Base-by-base conservation (phyloP, 2,329 filamentous ascomycete species). In the Trichoderma endophyticum region DNA sequence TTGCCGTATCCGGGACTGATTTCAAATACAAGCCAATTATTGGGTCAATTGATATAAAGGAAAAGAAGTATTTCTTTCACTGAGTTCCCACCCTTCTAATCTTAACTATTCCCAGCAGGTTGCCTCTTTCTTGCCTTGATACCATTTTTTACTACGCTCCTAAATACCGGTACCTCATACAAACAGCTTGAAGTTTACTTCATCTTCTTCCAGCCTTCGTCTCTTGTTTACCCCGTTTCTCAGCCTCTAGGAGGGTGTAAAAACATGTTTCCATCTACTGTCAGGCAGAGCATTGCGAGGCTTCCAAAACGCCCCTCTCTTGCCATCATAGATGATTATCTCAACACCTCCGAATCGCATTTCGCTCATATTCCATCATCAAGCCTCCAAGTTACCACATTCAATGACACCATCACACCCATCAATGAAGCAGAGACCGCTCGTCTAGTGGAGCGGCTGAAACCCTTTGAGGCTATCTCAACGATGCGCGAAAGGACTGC, bases 401-500 rank as follows among this genome's bases (percentile, higher is more conserved):
- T 59, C 6, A 68, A 43, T 7, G 65, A 68, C 2, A 68, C 54
- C 24, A 68, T 68, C 9, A 68, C n/a, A 15, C 24, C 56, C 1
- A 34, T 48, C 8, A 60, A 61, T 14, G 56, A 51, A 14, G 26
- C 26, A 34, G 66, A 61, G 9, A 34, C 66, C 5, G n/a, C 56
- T 51, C 36, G 56, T n/a, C 12, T 68, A 11, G n/a, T 69, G 8
- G 36, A 69, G 26, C 28, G 56, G 2, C 11, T 69, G n/a, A 51
- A 34, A 14, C 36, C 56, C 24, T 51, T 61, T 21, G 56, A 61
- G 2, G 66, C 56, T 24, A 69, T 69, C 6, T 61, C 56, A 5
- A n/a, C 65, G 26, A 14, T 69, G n/a, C 66, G 56, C 7, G 56
- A 73, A 63, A 30, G 71, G 3, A 73, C 68, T 0, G 84, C 89